These are phyloP conservation scores for Hypoxylon subgilvum DNA, from an alignment of 495 filamentous ascomycete genomes.

Conservation along the genomic window DNA sequence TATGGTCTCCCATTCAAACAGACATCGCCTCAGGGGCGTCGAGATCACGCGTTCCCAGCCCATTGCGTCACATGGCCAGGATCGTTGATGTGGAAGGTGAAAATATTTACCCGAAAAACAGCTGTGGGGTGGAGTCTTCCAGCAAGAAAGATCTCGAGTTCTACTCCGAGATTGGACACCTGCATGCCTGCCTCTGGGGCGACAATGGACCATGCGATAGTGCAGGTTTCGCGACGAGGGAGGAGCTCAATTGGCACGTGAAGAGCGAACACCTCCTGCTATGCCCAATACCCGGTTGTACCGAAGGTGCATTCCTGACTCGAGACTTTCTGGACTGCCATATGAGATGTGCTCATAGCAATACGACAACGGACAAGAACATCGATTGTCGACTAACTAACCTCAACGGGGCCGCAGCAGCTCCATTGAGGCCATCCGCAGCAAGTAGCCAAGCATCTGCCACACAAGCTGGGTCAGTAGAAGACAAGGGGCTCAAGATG, in stretches of 20 bases:
- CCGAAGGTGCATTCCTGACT: conserved; percentile 27
- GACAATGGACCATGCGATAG: conserved; percentile 21
- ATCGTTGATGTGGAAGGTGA: not conserved
- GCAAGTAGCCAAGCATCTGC: not conserved
- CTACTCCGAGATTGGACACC: conserved; percentile 1
- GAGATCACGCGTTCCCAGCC: conserved; percentile 32
- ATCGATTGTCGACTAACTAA: not conserved
- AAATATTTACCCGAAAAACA: not conserved
- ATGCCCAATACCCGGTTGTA: conserved; percentile 36
- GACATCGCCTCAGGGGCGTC: conserved; percentile 19
- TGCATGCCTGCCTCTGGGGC: conserved; percentile 39
- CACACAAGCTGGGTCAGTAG: not conserved
- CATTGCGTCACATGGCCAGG: conserved; percentile 20
- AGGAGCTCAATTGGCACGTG: conserved; percentile 43
- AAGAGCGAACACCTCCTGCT: conserved; percentile 41
- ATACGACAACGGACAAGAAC: not conserved
- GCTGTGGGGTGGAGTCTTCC: not conserved
- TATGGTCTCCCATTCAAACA: conserved; percentile 28
- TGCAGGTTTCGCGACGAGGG: conserved; percentile 32
- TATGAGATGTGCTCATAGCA: conserved; percentile 27
- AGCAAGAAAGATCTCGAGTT: conserved; percentile 11
- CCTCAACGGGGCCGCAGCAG: conserved; percentile 3
- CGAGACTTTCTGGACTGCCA: conserved; percentile 34
- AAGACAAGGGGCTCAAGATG: conserved; percentile 29
- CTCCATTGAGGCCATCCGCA: not conserved